Conservation (phyloP, 208 protist species). For the Leishmania tarentolae region DNA sequence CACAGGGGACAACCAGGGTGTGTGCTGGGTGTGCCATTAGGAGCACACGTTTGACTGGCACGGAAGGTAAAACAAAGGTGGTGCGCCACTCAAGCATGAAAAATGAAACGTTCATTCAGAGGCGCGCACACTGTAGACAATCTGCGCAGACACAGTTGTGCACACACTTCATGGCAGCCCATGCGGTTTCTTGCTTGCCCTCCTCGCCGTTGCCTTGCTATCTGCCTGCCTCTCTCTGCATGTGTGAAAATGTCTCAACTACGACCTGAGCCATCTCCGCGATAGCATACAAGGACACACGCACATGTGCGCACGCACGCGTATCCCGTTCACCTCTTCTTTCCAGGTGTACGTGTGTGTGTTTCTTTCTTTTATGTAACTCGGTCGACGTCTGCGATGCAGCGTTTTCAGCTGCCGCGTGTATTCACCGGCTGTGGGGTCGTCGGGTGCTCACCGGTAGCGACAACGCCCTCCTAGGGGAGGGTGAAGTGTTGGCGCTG, state of each 20-base stretch:
- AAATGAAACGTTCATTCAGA: not conserved
- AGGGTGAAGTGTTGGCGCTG: conserved; percentile 45
- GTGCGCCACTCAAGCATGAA: not conserved
- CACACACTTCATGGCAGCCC: not conserved
- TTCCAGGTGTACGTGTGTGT: not conserved
- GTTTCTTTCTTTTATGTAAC: not conserved
- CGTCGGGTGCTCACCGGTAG: conserved; percentile 17
- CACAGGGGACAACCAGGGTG: not conserved
- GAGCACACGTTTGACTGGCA: not conserved
- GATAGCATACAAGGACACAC: no score
- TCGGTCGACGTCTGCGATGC: conserved; percentile 1
- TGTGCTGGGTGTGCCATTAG: not conserved
- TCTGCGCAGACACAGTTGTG: not conserved
- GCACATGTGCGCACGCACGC: no score
- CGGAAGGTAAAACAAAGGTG: not conserved
- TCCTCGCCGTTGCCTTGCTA: not conserved
- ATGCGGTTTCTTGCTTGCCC: not conserved
- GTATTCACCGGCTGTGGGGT: conserved; percentile 17
- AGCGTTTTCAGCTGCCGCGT: conserved; percentile 21
- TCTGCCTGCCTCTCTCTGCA: not conserved
- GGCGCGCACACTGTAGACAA: not conserved
- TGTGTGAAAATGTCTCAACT: not conserved
- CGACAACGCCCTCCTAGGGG: conserved; percentile 15
- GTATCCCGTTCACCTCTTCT: not conserved
- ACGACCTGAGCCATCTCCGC: no score